Evolutionary conservation across 1,284 basidiomycete species (phyloP).

Genomic region (Coniferiporia weirii): DNA sequence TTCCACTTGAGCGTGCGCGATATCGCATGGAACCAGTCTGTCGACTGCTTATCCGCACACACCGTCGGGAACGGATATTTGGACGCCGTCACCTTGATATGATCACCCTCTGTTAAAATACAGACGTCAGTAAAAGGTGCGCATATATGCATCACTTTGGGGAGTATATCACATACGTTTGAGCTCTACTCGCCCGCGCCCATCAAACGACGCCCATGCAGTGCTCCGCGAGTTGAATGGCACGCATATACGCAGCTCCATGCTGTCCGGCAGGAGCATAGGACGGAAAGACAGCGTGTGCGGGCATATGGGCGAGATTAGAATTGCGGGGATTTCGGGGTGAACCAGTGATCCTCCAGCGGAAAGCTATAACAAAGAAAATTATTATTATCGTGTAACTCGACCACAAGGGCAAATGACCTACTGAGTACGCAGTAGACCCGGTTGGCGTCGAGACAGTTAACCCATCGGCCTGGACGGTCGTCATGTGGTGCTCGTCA

Average conservation of each 20-base stretch:
- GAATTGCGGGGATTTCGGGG: constrained; percentile 93
- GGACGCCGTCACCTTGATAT: constrained; percentile 97
- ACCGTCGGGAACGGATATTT: constrained; percentile 99
- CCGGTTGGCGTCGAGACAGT: constrained; percentile 97
- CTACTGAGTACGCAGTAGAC: constrained; percentile 94
- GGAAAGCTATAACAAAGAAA: constrained; percentile 66
- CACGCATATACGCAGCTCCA: constrained; percentile 97
- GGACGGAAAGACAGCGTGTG: constrained; percentile 98
- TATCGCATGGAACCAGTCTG: constrained; percentile 98
- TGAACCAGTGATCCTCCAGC: constrained; percentile 98
- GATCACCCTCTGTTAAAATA: constrained; percentile 80
- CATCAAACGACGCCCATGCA: constrained; percentile 99
- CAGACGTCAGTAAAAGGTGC: background rate
- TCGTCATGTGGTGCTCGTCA: constrained; percentile 99
- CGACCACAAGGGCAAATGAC: constrained; percentile 26
- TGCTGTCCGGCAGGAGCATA: constrained; percentile 97
- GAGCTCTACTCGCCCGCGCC: constrained; percentile 91
- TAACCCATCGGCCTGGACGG: constrained; percentile 96
- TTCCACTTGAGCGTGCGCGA: constrained; percentile 97
- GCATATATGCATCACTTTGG: background rate
- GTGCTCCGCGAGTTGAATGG: constrained; percentile 98
- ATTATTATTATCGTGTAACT: constrained; percentile 7
- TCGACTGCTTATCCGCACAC: constrained; percentile 94
- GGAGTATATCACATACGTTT: constrained; percentile 59
- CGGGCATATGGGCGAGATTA: constrained; percentile 98